Evolutionary conservation across 257 asterid genomes (phyloP).

Genomic region (Ligustrum vulgare): DNA sequence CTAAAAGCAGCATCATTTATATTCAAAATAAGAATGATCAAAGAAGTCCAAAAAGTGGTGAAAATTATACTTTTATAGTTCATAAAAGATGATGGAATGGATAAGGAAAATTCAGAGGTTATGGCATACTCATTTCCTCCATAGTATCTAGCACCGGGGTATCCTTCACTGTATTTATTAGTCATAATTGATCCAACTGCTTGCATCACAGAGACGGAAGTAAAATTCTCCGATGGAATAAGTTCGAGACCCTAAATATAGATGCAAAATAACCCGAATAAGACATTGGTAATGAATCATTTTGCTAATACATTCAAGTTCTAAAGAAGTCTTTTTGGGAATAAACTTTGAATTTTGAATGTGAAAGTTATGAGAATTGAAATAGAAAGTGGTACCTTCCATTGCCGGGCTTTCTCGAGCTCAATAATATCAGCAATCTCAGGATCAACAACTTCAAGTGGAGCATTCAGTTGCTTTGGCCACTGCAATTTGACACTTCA

Average conservation of each 20-base stretch:
- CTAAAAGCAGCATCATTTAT: slow-evolving; percentile 28
- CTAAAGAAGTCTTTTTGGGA: not conserved
- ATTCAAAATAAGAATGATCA: slow-evolving; percentile 1
- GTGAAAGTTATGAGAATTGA: not conserved
- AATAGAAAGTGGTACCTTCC: slow-evolving; percentile 62
- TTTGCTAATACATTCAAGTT: not conserved
- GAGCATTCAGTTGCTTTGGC: slow-evolving; percentile 84
- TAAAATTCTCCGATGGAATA: slow-evolving; percentile 72
- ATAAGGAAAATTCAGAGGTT: not conserved
- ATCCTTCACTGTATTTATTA: slow-evolving; percentile 93
- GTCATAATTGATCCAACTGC: slow-evolving; percentile 95
- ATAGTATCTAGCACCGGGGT: slow-evolving; percentile 90
- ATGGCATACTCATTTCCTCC: slow-evolving; percentile 83
- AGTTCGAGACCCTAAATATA: slow-evolving; percentile 74
- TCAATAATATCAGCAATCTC: slow-evolving; percentile 85
- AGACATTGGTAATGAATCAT: not conserved
- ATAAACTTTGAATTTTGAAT: not conserved
- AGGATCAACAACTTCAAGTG: slow-evolving; percentile 72
- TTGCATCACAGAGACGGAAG: slow-evolving; percentile 89
- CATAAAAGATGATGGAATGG: not conserved
- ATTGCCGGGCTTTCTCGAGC: slow-evolving; percentile 87
- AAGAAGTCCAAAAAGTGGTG: not conserved
- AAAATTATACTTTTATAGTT: not conserved
- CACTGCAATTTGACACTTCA: slow-evolving; percentile 43
- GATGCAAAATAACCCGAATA: slow-evolving; percentile 12